These are phyloP conservation scores for Neurospora intermedia DNA, from an alignment of 495 filamentous ascomycete species.

Conservation along the genomic window DNA sequence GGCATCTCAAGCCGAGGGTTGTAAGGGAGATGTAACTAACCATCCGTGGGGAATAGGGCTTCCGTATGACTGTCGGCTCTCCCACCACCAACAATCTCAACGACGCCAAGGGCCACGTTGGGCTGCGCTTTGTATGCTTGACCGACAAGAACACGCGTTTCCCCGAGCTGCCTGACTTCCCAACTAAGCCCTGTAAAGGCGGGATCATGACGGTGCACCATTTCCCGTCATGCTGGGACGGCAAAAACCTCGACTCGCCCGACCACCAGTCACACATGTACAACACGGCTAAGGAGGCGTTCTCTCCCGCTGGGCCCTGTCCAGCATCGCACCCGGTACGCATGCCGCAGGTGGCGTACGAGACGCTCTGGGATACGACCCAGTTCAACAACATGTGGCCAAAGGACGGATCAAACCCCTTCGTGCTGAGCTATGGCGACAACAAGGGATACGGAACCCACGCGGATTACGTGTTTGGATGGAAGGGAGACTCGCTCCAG, in stretches of 20 bases:
- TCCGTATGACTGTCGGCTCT: slow-evolving; percentile 44
- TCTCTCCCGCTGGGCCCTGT: slow-evolving; percentile 33
- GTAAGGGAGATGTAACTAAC: slow-evolving; percentile 2
- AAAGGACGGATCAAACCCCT: slow-evolving; percentile 32
- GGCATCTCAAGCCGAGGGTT: not conserved
- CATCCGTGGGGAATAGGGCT: slow-evolving; percentile 25
- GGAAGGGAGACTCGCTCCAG: slow-evolving; percentile 36
- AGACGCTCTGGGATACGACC: slow-evolving; percentile 42
- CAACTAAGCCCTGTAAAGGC: slow-evolving; percentile 29
- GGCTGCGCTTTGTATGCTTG: slow-evolving; percentile 40
- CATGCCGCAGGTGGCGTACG: slow-evolving; percentile 39
- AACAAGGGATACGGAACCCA: slow-evolving; percentile 15
- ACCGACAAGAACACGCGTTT: slow-evolving; percentile 29
- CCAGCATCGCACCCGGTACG: slow-evolving; percentile 40
- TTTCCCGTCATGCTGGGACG: slow-evolving; percentile 49
- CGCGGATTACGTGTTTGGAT: slow-evolving; percentile 21
- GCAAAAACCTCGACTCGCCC: slow-evolving; percentile 46
- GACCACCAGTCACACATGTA: slow-evolving; percentile 48
- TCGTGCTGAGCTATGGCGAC: slow-evolving; percentile 27
- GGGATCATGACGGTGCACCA: slow-evolving; percentile 44
- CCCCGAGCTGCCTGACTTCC: slow-evolving; percentile 38
- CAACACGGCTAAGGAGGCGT: slow-evolving; percentile 33
- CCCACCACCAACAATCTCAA: slow-evolving; percentile 24
- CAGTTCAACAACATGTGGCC: slow-evolving; percentile 39
- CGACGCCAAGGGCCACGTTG: slow-evolving; percentile 23